phyloP scores from a whole-genome alignment of 192 early-diverging fungal species.

The Lunasporangiospora selenospora region DNA sequence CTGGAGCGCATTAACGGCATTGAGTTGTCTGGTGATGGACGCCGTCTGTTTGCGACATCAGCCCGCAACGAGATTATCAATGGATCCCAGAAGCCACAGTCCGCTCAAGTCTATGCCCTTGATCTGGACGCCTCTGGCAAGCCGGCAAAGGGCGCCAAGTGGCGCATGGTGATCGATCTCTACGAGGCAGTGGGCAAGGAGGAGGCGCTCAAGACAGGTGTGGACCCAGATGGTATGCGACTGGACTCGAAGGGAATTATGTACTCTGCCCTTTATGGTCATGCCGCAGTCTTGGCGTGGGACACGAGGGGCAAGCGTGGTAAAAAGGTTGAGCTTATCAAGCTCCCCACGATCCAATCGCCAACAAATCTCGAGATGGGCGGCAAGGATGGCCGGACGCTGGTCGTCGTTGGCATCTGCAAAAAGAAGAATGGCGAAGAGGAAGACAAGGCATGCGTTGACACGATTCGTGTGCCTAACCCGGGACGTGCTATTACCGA shows the following conservation, averaged over 20 bases:
- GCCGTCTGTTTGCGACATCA: slow-evolving; percentile 15
- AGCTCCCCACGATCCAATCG: slow-evolving; percentile 13
- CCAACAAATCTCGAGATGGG: slow-evolving; percentile 20
- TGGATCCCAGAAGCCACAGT: slow-evolving; percentile 9
- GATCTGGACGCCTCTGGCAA: slow-evolving; percentile 11
- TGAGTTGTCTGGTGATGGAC: slow-evolving; percentile 11
- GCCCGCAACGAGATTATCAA: slow-evolving; percentile 13
- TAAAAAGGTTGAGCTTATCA: slow-evolving; percentile 14
- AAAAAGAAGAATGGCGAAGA: slow-evolving; percentile 12
- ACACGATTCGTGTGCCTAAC: slow-evolving; percentile 19
- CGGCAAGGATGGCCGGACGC: slow-evolving; percentile 15
- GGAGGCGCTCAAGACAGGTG: slow-evolving; percentile 5
- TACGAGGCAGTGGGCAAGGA: slow-evolving; percentile 11
- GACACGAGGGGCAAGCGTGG: slow-evolving; percentile 12
- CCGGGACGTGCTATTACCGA: slow-evolving; percentile 19
- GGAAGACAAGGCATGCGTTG: slow-evolving; percentile 12
- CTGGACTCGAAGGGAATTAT: slow-evolving; percentile 22
- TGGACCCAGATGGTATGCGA: slow-evolving; percentile 23
- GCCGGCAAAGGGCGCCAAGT: slow-evolving; percentile 11
- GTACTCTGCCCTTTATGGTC: slow-evolving; percentile 16
- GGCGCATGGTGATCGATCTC: slow-evolving; percentile 16
- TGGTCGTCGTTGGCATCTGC: slow-evolving; percentile 18
- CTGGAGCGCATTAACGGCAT: slow-evolving; percentile 18
- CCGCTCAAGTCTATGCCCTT: slow-evolving; percentile 13
- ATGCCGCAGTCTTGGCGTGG: slow-evolving; percentile 16